Base-by-base conservation (phyloP, 1,284 basidiomycete genomes). In the Ustilago hordei region DNA sequence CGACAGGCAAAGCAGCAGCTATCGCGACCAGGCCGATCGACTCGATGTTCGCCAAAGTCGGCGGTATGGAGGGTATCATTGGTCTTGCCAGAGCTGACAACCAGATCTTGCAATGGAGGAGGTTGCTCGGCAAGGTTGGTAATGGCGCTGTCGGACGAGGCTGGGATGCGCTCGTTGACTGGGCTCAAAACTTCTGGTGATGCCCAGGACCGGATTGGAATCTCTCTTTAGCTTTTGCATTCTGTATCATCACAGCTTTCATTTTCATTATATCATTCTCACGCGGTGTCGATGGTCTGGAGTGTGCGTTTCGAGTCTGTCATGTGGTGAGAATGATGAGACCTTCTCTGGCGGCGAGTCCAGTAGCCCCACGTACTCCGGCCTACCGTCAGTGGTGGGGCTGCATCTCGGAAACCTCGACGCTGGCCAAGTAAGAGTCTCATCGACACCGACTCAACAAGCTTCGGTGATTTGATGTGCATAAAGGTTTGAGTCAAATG, bases 121-220 rank as follows among this genome's bases (percentile, higher is more conserved):
- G 72, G 52, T 52, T 77, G 55, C 34, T 80, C 12, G 81, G 81
- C 19, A 69, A 58, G 47, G 53, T 83, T 3, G 81, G 80, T 13
- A 75, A 76, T 43, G 81, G 81, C 23, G 62, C 65, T 3, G 81
- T 83, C 1, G 81, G 81, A 23, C 56, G 70, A 39, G 69, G 64
- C 3, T 83, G 81, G 81, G 75, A 82, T 55, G 69, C 69, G 31
- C 61, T 75, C 19, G 75, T 81, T 8, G 80, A 83, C 17, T 77
- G 76, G 74, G 69, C 75, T 19, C 78, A 80, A 66, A 75, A 66
- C 62, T 80, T 72, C 52, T 80, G 69, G 75, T 71, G 60, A 72
- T 55, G 19, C 19, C 8, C 15, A 6, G 8, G n/a, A 7, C 4
- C 15, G 50, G 32, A 64, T 9, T 31, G 38, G 43, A 31, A 13